These are phyloP conservation scores for Gastrodia elata DNA, from an alignment of 106 monocot genomes.

Conservation along the genomic window DNA sequence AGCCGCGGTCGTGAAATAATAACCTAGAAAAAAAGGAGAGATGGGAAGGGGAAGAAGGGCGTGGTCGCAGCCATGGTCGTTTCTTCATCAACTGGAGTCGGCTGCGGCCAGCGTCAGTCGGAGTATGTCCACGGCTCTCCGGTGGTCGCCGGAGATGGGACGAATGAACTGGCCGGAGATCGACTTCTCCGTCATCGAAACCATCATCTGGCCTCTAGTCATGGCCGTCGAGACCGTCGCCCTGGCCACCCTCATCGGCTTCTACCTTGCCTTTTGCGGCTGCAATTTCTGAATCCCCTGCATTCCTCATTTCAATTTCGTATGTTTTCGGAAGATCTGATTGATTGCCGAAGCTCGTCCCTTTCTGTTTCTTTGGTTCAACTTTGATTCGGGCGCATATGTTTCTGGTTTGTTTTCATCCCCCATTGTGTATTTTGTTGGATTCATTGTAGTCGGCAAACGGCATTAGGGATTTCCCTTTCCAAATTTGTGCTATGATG, in stretches of 20 bases:
- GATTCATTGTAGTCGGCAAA: neutral
- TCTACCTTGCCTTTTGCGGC: conserved; percentile 13
- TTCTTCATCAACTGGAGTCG: conserved; percentile 8
- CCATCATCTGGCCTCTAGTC: conserved; percentile 9
- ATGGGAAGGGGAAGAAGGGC: conserved; percentile 1
- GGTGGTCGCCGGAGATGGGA: conserved; percentile 8
- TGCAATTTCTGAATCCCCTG: neutral
- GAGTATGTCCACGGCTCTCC: conserved; percentile 3
- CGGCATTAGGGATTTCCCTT: neutral
- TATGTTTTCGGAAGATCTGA: neutral
- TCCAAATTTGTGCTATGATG: no score
- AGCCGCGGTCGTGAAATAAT: no score
- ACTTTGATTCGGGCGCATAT: no score
- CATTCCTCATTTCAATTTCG: neutral
- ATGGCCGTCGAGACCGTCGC: conserved; percentile 14
- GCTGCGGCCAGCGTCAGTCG: neutral
- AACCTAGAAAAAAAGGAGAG: neutral
- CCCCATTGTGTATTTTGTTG: neutral
- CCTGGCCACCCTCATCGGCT: conserved; percentile 9
- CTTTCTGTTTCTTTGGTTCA: no score
- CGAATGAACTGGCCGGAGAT: conserved; percentile 3
- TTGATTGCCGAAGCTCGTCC: neutral
- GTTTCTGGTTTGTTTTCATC: neutral
- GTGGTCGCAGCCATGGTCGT: neutral
- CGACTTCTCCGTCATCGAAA: conserved; percentile 11